Percentiles rank a stretch among this genome's conserved stretches.
phyloP scores from a whole-genome alignment of 495 filamentous ascomycete species.

The Aspergillus baeticus region DNA sequence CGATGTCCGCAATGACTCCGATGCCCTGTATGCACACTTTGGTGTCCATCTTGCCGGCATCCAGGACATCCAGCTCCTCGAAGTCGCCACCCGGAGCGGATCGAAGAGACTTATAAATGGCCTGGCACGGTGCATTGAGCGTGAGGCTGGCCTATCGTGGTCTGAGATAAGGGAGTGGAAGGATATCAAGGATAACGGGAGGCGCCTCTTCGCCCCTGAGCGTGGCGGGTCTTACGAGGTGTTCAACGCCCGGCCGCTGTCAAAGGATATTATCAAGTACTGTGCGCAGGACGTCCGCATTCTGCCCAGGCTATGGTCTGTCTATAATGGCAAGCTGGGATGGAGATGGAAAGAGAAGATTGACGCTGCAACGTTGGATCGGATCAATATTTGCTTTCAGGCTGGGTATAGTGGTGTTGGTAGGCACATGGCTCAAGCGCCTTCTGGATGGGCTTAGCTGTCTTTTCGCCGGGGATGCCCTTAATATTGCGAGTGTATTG shows the following conservation, averaged over 20 bases:
- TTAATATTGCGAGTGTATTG: no score
- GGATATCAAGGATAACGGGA: conserved; percentile 39
- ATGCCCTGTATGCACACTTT: conserved; percentile 51
- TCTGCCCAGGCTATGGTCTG: conserved; percentile 34
- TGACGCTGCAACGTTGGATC: conserved; percentile 19
- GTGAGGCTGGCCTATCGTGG: conserved; percentile 22
- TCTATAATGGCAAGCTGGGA: conserved; percentile 27
- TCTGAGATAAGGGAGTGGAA: conserved; percentile 30
- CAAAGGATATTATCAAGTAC: conserved; percentile 41
- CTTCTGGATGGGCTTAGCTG: not conserved
- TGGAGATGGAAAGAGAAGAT: conserved; percentile 24
- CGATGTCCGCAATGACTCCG: conserved; percentile 49
- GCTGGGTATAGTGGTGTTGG: not conserved
- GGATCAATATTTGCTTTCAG: conserved; percentile 14
- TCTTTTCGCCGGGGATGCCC: no score
- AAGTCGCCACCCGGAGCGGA: conserved; percentile 37
- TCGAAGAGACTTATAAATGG: conserved; percentile 30
- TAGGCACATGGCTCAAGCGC: not conserved
- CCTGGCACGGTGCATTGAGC: conserved; percentile 46
- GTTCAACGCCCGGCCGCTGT: conserved; percentile 49
- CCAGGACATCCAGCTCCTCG: conserved; percentile 57
- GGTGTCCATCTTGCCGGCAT: conserved; percentile 37
- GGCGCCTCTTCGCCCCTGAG: conserved; percentile 36
- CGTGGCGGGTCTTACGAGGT: conserved; percentile 46
- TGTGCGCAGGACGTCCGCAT: conserved; percentile 48